phyloP scores from a whole-genome alignment of 441 rosid genomes.

The Theobroma grandiflorum region DNA sequence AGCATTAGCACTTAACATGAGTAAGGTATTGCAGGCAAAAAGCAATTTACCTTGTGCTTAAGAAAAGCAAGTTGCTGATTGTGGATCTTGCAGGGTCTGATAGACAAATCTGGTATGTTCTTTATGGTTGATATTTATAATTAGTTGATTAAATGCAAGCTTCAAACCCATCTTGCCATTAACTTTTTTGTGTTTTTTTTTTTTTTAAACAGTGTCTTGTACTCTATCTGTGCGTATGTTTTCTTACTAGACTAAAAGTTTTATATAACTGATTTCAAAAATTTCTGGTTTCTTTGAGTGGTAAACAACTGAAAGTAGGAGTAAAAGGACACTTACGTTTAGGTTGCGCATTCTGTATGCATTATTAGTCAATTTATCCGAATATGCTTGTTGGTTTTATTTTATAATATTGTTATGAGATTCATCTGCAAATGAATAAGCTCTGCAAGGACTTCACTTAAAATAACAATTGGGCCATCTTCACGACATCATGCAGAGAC shows the following conservation, averaged over 20 bases:
- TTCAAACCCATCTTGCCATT: conserved; percentile 1
- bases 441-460: conserved; percentile 90
- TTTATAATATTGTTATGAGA: conserved; percentile 24
- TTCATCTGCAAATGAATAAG: conserved; percentile 50
- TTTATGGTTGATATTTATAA: conserved; percentile 9
- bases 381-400: conserved; percentile 21
- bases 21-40: not conserved
- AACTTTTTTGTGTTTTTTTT: not conserved
- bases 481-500: conserved; percentile 83
- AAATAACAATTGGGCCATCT: conserved; percentile 88
- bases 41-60: conserved; percentile 50
- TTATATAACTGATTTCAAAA: not conserved
- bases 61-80: conserved; percentile 88
- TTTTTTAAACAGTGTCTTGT: not conserved
- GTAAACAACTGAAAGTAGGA: conserved; percentile 44
- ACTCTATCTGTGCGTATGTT: not conserved
- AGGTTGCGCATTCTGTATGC: conserved; percentile 1
- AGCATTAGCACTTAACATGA: too few relatives aligned
- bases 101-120: conserved; percentile 84
- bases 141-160: conserved; percentile 11
- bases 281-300: too few relatives aligned
- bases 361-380: conserved; percentile 9
- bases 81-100: conserved; percentile 98
- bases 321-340: not conserved
- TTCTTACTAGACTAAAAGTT: not conserved